phyloP scores from a whole-genome alignment of 257 asterid species.

The Jasminum sambac region DNA sequence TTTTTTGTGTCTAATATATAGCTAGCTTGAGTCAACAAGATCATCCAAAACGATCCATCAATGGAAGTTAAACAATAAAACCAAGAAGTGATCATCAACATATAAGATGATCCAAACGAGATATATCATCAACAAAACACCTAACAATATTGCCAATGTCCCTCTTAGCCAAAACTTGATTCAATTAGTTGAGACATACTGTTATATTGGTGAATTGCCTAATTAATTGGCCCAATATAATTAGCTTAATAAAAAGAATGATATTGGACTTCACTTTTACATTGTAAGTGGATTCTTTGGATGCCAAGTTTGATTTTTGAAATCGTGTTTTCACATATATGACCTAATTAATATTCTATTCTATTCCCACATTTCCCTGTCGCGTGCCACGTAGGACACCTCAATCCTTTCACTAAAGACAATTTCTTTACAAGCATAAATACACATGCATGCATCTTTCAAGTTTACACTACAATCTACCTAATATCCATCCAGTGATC shows the following conservation, averaged over 20 bases:
- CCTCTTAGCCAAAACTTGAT: not conserved
- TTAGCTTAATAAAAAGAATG: not conserved
- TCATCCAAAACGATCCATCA: no score
- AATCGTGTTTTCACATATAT: not conserved
- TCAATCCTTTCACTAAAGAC: constrained; percentile 32
- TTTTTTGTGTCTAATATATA: no score
- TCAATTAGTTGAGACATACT: not conserved
- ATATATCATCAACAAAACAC: no score
- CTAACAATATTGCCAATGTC: not conserved
- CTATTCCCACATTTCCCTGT: not conserved
- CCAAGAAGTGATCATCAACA: no score
- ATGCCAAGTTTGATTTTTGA: not conserved
- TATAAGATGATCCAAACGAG: no score
- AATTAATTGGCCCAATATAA: not conserved
- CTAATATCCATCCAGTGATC: no score
- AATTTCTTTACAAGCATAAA: constrained; percentile 48
- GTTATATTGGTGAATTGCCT: not conserved
- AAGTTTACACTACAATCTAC: constrained; percentile 19
- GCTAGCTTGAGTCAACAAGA: no score
- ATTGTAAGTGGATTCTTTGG: not conserved
- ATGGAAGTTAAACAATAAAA: no score
- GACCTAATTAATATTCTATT: not conserved
- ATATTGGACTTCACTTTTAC: not conserved
- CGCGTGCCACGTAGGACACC: constrained; percentile 36
- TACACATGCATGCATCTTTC: constrained; percentile 31